Conservation (phyloP, 176 grass and related monocot species). For the Oryza coarctata region DNA sequence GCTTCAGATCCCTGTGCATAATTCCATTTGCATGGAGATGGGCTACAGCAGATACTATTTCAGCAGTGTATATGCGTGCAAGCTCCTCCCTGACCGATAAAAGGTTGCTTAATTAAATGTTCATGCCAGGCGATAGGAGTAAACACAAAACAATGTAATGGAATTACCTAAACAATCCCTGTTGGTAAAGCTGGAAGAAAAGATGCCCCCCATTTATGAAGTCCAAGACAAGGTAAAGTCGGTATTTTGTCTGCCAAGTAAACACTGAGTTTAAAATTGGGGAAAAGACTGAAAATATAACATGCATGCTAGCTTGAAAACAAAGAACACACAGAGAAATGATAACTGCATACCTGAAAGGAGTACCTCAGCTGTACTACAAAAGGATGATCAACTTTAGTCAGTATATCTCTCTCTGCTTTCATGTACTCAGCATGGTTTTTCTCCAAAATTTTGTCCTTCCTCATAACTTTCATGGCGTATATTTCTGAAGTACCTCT, state of each 20-base stretch:
- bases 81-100: slow-evolving; percentile 80
- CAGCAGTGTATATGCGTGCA: slow-evolving; percentile 77
- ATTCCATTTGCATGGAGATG: slow-evolving; percentile 92
- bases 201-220: slow-evolving; percentile 97
- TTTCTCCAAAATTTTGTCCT: slow-evolving; percentile 98
- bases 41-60: slow-evolving; percentile 88
- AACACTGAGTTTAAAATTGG: slow-evolving; percentile 20
- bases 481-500: slow-evolving; percentile 96
- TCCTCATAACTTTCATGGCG: slow-evolving; percentile 99
- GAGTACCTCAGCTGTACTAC: slow-evolving; percentile 96
- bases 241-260: slow-evolving; percentile 84
- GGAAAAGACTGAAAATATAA: background rate
- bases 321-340: slow-evolving; percentile 21
- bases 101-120: slow-evolving; percentile 4
- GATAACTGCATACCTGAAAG: slow-evolving; percentile 66
- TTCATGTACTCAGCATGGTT: slow-evolving; percentile 99
- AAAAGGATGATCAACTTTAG: slow-evolving; percentile 97
- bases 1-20: slow-evolving; percentile 99
- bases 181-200: slow-evolving; percentile 98
- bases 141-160: slow-evolving; percentile 11
- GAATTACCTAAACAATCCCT: slow-evolving; percentile 91
- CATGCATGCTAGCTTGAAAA: slow-evolving; percentile 15
- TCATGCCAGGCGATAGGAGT: slow-evolving; percentile 10
- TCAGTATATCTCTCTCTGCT: slow-evolving; percentile 97
- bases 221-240: slow-evolving; percentile 91